These are phyloP conservation scores for Massariosphaeria phaeospora DNA, from an alignment of 495 filamentous ascomycete genomes.

Conservation along the genomic window DNA sequence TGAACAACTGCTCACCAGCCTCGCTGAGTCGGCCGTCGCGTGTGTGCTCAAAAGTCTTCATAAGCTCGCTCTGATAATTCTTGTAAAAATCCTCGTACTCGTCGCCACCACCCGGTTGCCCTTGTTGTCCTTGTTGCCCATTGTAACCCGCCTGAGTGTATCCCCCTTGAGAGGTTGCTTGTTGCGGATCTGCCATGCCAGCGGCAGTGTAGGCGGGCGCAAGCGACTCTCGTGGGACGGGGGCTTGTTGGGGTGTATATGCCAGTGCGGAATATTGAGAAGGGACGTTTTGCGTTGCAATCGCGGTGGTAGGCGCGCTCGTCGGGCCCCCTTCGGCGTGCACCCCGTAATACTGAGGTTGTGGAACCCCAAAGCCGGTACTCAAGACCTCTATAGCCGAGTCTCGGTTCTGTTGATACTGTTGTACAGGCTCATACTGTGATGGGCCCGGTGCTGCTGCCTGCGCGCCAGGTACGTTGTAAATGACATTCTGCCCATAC, in stretches of 20 bases:
- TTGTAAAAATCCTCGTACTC: slow-evolving; percentile 61
- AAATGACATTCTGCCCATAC: slow-evolving; percentile 68
- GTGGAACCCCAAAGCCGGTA: slow-evolving; percentile 62
- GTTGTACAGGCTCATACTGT: slow-evolving; percentile 70
- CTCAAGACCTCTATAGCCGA: slow-evolving; percentile 76
- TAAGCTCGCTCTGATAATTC: slow-evolving; percentile 67
- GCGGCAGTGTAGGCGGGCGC: slow-evolving; percentile 49
- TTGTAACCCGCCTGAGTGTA: slow-evolving; percentile 22
- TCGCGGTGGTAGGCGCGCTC: slow-evolving; percentile 54
- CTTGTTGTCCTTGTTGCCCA: slow-evolving; percentile 37
- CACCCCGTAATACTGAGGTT: slow-evolving; percentile 64
- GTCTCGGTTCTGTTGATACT: slow-evolving; percentile 73
- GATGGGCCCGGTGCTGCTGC: slow-evolving; percentile 55
- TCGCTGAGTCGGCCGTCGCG: slow-evolving; percentile 66
- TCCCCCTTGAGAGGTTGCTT: slow-evolving; percentile 31
- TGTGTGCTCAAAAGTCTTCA: slow-evolving; percentile 69
- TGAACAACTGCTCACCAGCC: slow-evolving; percentile 66
- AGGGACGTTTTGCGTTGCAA: slow-evolving; percentile 50
- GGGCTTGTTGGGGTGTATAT: slow-evolving; percentile 52
- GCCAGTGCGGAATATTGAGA: slow-evolving; percentile 50
- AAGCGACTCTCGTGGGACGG: slow-evolving; percentile 48
- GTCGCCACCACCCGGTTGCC: slow-evolving; percentile 37
- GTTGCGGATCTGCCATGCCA: slow-evolving; percentile 52
- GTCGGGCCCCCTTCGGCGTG: slow-evolving; percentile 43
- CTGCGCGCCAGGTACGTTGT: slow-evolving; percentile 62